Evolutionary conservation across 306 rosid genomes (phyloP).

Genomic region (Prosopis cineraria): DNA sequence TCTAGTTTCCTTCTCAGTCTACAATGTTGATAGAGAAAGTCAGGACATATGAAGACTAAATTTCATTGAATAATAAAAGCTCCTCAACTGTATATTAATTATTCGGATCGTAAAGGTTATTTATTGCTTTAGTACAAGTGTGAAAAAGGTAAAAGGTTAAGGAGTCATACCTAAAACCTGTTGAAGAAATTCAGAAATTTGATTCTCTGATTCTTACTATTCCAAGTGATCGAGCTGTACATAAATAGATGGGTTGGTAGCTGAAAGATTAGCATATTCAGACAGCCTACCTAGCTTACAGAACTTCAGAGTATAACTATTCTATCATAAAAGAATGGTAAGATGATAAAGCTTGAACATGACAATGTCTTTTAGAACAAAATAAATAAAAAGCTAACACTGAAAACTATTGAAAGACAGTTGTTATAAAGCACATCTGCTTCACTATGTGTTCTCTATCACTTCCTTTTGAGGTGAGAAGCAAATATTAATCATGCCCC

Average conservation of each 20-base stretch:
- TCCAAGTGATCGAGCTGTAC: neutral
- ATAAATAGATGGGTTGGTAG: neutral
- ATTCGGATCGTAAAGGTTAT: neutral
- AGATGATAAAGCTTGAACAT: neutral
- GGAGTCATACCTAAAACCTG: neutral
- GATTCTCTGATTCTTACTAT: neutral
- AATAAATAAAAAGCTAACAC: neutral
- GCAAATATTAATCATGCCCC: neutral
- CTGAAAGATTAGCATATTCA: neutral
- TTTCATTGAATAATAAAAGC: neutral
- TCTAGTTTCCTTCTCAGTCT: neutral
- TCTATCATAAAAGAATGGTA: neutral
- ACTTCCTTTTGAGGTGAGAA: neutral
- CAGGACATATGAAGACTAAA: neutral
- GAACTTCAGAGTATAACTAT: neutral
- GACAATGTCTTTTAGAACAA: neutral
- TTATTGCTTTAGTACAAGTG: neutral
- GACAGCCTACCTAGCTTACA: neutral
- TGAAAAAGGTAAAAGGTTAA: neutral
- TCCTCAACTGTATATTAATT: neutral
- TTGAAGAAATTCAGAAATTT: neutral
- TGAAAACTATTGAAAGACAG: neutral
- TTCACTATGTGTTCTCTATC: neutral
- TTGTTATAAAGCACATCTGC: neutral
- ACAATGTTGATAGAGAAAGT: neutral